Conservation (phyloP, 2,329 filamentous ascomycete genomes). For the Colletotrichum sp. region DNA sequence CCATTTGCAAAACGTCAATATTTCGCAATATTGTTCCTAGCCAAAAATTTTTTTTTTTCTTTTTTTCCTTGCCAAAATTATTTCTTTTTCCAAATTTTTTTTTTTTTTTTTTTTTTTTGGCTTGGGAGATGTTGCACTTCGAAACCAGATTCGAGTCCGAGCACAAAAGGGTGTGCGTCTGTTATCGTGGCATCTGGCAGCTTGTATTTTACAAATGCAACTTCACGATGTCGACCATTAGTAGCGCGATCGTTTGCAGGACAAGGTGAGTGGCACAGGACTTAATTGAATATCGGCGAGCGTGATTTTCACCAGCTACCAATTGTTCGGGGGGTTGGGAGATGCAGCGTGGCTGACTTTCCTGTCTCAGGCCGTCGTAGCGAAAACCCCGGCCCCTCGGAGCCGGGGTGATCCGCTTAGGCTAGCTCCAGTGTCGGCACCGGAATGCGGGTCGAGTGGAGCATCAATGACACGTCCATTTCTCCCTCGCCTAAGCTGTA, state of each 20-base stretch:
- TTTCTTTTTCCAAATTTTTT: no score
- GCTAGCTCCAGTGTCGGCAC: not conserved
- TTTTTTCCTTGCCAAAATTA: no score
- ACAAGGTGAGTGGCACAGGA: not conserved
- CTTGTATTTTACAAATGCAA: not conserved
- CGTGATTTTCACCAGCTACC: not conserved
- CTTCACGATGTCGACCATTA: not conserved
- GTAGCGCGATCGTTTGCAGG: not conserved
- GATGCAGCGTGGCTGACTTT: not conserved
- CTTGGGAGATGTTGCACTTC: not conserved
- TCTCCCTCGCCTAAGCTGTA: not conserved
- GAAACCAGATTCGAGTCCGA: not conserved
- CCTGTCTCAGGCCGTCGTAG: not conserved
- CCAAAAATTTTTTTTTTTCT: no score
- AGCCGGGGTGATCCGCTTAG: conserved; percentile 2
- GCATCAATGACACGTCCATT: conserved; percentile 20
- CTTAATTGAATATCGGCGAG: not conserved
- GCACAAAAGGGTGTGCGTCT: not conserved
- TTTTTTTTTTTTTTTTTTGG: not conserved
- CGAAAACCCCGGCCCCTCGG: not conserved
- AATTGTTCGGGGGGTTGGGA: not conserved
- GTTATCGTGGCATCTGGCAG: not conserved
- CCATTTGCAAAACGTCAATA: no score
- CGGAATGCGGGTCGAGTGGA: conserved; percentile 12
- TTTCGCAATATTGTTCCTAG: no score